Conservation (phyloP, 176 grass and related monocot genomes). For the Hordeum marinum region DNA sequence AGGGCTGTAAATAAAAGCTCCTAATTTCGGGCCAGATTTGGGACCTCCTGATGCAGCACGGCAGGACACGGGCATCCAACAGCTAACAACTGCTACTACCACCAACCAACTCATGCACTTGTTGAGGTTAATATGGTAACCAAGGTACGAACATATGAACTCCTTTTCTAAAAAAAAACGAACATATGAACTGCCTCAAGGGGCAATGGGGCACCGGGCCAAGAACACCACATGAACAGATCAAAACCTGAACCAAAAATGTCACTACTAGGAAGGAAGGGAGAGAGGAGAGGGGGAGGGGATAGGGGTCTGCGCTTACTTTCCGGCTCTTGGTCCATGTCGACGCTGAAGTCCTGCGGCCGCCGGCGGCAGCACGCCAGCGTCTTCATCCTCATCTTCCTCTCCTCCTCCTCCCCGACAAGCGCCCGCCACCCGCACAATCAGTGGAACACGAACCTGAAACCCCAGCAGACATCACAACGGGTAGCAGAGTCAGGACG, state of each 20-base stretch:
- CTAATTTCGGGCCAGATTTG: slow-evolving; percentile 12
- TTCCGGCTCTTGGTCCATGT: slow-evolving; percentile 71
- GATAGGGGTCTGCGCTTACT: slow-evolving; percentile 40
- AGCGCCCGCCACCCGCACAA: not conserved
- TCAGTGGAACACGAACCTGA: slow-evolving; percentile 22
- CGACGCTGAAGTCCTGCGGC: slow-evolving; percentile 90
- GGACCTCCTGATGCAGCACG: not conserved
- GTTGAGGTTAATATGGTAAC: not conserved
- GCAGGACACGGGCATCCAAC: not conserved
- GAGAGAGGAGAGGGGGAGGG: too few relatives aligned
- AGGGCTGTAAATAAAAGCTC: not conserved
- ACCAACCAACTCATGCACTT: not conserved
- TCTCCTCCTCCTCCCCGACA: not conserved
- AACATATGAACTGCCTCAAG: not conserved
- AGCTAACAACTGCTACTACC: not conserved
- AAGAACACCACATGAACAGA: not conserved
- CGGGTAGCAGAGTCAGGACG: not conserved
- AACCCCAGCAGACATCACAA: slow-evolving; percentile 14
- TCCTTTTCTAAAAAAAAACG: too few relatives aligned
- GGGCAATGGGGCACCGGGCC: not conserved
- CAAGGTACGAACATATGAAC: not conserved
- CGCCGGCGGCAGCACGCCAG: slow-evolving; percentile 94
- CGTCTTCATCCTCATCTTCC: slow-evolving; percentile 60
- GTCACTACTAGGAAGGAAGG: not conserved
- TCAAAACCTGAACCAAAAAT: not conserved